Evolutionary conservation across 2,329 filamentous ascomycete genomes (phyloP).

Genomic region (Xylaria sp.): DNA sequence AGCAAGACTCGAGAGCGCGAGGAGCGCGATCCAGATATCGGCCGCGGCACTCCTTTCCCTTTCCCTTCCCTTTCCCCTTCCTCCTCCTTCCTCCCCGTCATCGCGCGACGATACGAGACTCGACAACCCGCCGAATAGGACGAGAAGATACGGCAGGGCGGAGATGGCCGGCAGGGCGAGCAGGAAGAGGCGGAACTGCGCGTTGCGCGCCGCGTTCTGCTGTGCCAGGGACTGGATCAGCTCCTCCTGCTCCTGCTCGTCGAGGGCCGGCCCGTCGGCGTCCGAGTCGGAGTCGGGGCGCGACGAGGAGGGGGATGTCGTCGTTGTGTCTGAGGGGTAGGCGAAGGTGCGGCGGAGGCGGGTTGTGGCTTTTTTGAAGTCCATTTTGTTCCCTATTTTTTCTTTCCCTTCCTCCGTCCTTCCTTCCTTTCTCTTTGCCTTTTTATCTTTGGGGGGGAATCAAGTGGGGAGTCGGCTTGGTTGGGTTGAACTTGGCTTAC

Average conservation of each 20-base stretch:
- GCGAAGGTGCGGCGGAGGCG: conserved; percentile 81
- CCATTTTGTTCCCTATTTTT: conserved; percentile 31
- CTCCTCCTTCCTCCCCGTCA: not conserved
- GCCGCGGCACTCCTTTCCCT: conserved; percentile 14
- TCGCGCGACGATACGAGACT: not conserved
- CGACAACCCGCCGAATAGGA: conserved; percentile 51
- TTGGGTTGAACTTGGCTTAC: not conserved
- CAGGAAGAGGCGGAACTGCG: conserved; percentile 67
- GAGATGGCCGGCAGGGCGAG: conserved; percentile 68
- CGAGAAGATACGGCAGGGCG: conserved; percentile 64
- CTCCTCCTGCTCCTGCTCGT: conserved; percentile 69
- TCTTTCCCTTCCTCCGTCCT: not conserved
- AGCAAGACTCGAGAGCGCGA: conserved; percentile 71
- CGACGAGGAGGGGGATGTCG: conserved; percentile 54
- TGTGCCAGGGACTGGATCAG: conserved; percentile 66
- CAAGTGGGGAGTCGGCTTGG: not conserved
- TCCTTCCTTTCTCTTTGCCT: not conserved
- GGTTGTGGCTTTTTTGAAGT: conserved; percentile 53
- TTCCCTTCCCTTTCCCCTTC: not conserved
- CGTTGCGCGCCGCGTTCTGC: conserved; percentile 67
- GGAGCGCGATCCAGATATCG: conserved; percentile 58
- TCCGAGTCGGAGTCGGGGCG: conserved; percentile 57
- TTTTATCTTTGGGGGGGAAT: not conserved
- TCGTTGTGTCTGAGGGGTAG: conserved; percentile 68
- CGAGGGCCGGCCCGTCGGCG: conserved; percentile 53